Conservation (phyloP, 2,329 filamentous ascomycete genomes). For the Aspergillus puulaauensis region DNA sequence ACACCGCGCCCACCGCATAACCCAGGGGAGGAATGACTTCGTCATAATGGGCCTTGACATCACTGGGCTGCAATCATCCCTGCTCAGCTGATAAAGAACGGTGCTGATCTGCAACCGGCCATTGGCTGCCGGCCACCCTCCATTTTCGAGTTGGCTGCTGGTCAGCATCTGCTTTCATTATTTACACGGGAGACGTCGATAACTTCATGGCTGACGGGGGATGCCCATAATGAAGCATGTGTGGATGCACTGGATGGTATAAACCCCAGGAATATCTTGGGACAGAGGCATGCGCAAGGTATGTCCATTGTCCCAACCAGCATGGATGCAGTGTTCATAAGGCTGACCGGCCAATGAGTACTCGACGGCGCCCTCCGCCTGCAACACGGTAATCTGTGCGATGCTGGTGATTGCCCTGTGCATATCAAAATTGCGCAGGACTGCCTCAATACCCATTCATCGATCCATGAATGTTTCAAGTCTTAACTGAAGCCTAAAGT, state of each 20-base stretch:
- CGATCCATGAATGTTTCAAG: neutral
- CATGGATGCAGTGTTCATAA: neutral
- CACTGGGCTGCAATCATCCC: slow-evolving; percentile 3
- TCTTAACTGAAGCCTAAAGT: neutral
- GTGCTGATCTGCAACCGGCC: slow-evolving; percentile 16
- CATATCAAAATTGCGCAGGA: neutral
- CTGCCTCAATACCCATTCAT: neutral
- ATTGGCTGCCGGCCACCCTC: slow-evolving; percentile 10
- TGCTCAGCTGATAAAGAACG: slow-evolving; percentile 20
- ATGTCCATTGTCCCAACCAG: no score
- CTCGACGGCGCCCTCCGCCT: neutral
- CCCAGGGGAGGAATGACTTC: neutral
- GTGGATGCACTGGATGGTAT: no score
- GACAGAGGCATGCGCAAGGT: no score
- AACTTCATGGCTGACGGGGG: no score
- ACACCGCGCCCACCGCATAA: neutral
- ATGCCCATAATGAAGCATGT: no score
- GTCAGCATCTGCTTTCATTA: no score
- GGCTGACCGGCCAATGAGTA: neutral
- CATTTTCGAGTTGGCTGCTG: neutral
- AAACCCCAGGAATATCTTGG: no score
- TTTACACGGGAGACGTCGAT: no score
- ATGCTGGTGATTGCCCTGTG: neutral
- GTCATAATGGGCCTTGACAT: neutral
- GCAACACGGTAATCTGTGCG: neutral